Percentiles rank a stretch among this genome's conserved stretches.
These are phyloP conservation scores for Lentinula sp. DNA, from an alignment of 768 basidiomycete genomes.

Conservation along the genomic window DNA sequence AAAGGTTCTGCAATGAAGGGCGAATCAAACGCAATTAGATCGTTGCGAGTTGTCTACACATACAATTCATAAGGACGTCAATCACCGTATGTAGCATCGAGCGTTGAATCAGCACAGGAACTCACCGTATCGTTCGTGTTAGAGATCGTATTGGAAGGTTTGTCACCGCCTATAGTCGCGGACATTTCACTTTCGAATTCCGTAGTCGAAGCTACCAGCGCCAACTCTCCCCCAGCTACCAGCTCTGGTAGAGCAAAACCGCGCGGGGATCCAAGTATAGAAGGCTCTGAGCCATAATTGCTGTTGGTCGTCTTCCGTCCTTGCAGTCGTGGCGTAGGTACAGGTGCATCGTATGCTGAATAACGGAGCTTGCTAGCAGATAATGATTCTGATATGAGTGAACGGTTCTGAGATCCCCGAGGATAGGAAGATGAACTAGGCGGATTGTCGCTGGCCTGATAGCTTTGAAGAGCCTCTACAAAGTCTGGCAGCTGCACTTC, in stretches of 20 bases:
- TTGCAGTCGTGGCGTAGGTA: constrained; percentile 38
- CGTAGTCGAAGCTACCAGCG: constrained; percentile 29
- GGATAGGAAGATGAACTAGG: constrained; percentile 7
- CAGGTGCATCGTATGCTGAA: constrained; percentile 62
- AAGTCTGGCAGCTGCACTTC: constrained; percentile 65
- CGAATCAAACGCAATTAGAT: constrained; percentile 73
- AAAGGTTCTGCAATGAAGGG: constrained; percentile 52
- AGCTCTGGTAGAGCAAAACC: neutral
- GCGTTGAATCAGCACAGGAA: neutral
- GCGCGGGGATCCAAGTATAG: neutral
- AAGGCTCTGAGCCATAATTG: constrained; percentile 6
- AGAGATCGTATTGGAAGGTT: neutral
- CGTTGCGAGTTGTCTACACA: constrained; percentile 16
- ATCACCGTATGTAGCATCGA: neutral
- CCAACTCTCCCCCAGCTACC: constrained; percentile 35
- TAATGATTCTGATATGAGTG: constrained; percentile 4
- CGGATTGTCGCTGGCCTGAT: constrained; percentile 11
- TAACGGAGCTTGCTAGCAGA: constrained; percentile 56
- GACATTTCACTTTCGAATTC: constrained; percentile 18
- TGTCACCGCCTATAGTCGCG: neutral
- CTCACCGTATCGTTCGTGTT: neutral
- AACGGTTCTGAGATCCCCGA: constrained; percentile 6
- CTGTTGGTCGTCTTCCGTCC: constrained; percentile 24
- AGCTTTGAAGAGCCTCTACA: constrained; percentile 38
- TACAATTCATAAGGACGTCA: neutral